Base-by-base conservation (phyloP, 306 rosid species). In the Notholithocarpus densiflorus region DNA sequence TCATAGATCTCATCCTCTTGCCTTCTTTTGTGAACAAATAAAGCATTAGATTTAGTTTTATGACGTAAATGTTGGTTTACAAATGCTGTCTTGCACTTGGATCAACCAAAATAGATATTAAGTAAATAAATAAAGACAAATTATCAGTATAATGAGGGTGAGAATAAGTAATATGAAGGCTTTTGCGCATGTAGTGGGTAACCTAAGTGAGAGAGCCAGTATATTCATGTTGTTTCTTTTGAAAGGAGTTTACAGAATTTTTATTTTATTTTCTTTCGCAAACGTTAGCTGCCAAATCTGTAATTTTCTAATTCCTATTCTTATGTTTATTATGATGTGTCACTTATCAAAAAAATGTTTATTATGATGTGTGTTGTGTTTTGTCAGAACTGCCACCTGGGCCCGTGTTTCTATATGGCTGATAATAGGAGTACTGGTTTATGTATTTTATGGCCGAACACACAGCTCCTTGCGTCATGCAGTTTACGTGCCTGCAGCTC, bases 331-430 rank as follows among this genome's bases (percentile, higher is more conserved):
- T 73, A 13, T 34, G 62, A 4, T 48, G 14, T 70, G 64, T 72
- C n/a, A n/a, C n/a, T n/a, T n/a, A n/a, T n/a, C n/a, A n/a, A n/a
- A n/a, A n/a, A n/a, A n/a, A 66, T 19, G 18, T 66, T 66, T 9
- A 73, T 71, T 73, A 13, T 34, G 62, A 4, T 48, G 14, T 70
- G 64, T 72, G 17, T 45, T 72, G 64, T 75, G n/a, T 37, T 65
- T 77, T 71, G 82, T 13, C 83, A 94, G 97, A 72, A 88, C 56
- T 53, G 83, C 68, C 23, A 94, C 98, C 4, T 94, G 98, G 97
- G 70, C 82, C 5, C 89, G 97, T n/a, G 97, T 92, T 69, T 89
- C 97, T 10, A 79, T 92, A 62, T 94, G 98, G 98, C 73, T 94
- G 65, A 76, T 82, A 10, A 37, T 91, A 32, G 98, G 98, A 57